Evolutionary conservation across 495 filamentous ascomycete species (phyloP).

Genomic region (Hypomontagnella monticulosa): DNA sequence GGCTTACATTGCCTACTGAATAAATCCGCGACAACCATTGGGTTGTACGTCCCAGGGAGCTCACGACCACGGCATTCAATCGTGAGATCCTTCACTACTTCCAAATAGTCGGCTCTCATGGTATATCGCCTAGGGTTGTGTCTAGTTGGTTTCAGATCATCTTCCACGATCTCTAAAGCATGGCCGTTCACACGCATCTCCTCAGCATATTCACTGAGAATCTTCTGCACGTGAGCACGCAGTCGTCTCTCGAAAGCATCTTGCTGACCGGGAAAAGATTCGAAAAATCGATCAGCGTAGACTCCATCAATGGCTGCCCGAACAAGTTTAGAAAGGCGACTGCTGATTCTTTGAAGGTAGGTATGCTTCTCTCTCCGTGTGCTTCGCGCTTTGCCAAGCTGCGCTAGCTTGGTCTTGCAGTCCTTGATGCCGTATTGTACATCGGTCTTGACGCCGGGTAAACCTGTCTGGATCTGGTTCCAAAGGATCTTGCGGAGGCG

Average conservation of each 20-base stretch:
- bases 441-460: slow-evolving; percentile 39
- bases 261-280: slow-evolving; percentile 38
- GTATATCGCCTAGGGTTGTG: slow-evolving; percentile 9
- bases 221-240: slow-evolving; percentile 45
- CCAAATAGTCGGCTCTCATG: slow-evolving; percentile 20
- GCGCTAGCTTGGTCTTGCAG: slow-evolving; percentile 25
- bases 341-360: slow-evolving; percentile 51
- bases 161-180: slow-evolving; percentile 40
- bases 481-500: slow-evolving; percentile 37
- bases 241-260: slow-evolving; percentile 41
- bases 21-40: slow-evolving; percentile 52
- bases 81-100: slow-evolving; percentile 17
- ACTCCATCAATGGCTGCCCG: slow-evolving; percentile 40
- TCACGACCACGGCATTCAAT: slow-evolving; percentile 48
- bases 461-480: slow-evolving; percentile 35
- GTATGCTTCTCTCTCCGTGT: slow-evolving; percentile 53
- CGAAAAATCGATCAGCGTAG: slow-evolving; percentile 41
- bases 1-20: slow-evolving; percentile 52
- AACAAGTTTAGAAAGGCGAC: slow-evolving; percentile 25
- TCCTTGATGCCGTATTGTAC: slow-evolving; percentile 36
- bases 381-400: slow-evolving; percentile 38
- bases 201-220: slow-evolving; percentile 40
- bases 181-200: slow-evolving; percentile 45
- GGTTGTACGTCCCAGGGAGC: slow-evolving; percentile 54
- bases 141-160: slow-evolving; percentile 23